Percentiles rank a stretch among this genome's conserved stretches.
phyloP scores from a whole-genome alignment of 164 flowering plant species.

The Aristolochia contorta region DNA sequence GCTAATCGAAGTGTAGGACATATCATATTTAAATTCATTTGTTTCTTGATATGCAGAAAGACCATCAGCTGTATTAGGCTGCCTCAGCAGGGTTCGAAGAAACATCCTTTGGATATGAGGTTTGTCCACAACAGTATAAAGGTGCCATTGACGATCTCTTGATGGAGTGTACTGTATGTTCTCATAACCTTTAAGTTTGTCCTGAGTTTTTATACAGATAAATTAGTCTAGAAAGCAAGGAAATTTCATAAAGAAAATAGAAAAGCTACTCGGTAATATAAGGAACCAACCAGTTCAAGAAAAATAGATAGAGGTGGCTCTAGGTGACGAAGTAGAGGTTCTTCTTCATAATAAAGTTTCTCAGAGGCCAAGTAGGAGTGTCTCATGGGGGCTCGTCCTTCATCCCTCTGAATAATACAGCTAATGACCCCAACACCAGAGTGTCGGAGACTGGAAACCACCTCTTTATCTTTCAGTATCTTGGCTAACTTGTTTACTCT shows the following conservation, averaged over 20 bases:
- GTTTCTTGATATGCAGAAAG: constrained; percentile 36
- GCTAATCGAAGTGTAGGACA: constrained; percentile 77
- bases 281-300: constrained; percentile 79
- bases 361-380: constrained; percentile 91
- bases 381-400: constrained; percentile 95
- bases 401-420: constrained; percentile 98
- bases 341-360: constrained; percentile 72
- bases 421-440: constrained; percentile 86
- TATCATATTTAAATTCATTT: constrained; percentile 23
- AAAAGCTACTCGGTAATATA: not conserved
- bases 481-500: constrained; percentile 87
- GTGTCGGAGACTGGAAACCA: constrained; percentile 53
- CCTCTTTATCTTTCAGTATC: constrained; percentile 74
- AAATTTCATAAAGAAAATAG: constrained; percentile 1
- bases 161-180: constrained; percentile 80
- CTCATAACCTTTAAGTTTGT: constrained; percentile 81
- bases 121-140: constrained; percentile 77
- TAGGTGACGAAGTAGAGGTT: constrained; percentile 87
- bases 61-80: constrained; percentile 52
- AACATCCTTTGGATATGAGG: constrained; percentile 77
- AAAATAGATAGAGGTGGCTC: constrained; percentile 98
- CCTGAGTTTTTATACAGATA: constrained; percentile 35
- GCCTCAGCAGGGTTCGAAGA: constrained; percentile 88
- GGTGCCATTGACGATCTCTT: constrained; percentile 97
- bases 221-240: not conserved